Evolutionary conservation across 1,139 yeast genomes (phyloP).

Genomic region (Yamadazyma buinensis): DNA sequence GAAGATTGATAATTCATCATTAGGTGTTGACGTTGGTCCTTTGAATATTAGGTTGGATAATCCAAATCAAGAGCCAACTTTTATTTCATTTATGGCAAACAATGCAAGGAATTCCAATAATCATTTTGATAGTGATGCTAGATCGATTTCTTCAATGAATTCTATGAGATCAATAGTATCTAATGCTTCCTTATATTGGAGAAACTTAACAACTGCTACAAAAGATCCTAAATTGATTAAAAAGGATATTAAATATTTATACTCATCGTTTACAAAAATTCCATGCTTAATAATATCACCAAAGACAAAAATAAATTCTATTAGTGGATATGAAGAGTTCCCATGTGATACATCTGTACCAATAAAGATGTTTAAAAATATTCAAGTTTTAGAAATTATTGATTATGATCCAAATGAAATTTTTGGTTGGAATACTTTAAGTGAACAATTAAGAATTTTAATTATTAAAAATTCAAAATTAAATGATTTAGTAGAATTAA

Average conservation of each 20-base stretch:
- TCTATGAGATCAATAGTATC: conserved; percentile 57
- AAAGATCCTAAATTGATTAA: conserved; percentile 42
- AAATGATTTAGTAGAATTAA: conserved; percentile 47
- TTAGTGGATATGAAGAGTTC: conserved; percentile 62
- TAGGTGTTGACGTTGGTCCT: conserved; percentile 61
- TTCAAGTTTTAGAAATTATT: conserved; percentile 56
- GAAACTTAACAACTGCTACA: conserved; percentile 25
- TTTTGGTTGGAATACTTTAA: conserved; percentile 59
- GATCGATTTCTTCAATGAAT: conserved; percentile 59
- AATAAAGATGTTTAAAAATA: conserved; percentile 53
- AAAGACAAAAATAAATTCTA: conserved; percentile 52
- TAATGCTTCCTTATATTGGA: conserved; percentile 44
- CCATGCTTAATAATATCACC: conserved; percentile 63
- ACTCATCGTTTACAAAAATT: conserved; percentile 62
- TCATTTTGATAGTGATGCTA: conserved; percentile 52
- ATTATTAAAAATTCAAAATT: conserved; percentile 51
- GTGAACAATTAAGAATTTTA: conserved; percentile 54
- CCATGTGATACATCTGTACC: conserved; percentile 73
- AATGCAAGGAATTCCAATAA: conserved; percentile 38
- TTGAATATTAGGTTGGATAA: conserved; percentile 56
- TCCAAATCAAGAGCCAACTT: conserved; percentile 57
- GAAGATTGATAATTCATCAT: conserved; percentile 49
- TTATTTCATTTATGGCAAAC: conserved; percentile 48
- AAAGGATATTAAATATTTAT: conserved; percentile 53
- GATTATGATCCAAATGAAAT: conserved; percentile 64